phyloP scores from a whole-genome alignment of 345 rosid species.

The Citrus sp. region DNA sequence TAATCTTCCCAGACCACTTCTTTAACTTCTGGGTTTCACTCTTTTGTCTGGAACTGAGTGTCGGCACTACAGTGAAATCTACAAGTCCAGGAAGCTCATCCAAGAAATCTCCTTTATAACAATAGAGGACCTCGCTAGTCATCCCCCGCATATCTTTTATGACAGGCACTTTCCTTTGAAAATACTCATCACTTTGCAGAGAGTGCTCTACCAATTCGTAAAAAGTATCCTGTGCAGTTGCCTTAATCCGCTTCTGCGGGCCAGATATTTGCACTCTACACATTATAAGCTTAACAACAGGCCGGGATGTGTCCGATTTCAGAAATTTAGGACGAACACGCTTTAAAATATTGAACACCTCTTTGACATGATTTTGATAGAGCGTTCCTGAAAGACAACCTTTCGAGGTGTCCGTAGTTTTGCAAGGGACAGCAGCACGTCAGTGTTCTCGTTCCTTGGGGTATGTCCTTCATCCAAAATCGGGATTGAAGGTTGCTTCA shows the following conservation, averaged over 20 bases:
- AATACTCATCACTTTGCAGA: conserved; percentile 45
- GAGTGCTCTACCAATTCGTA: conserved; percentile 68
- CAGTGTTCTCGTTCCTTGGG: conserved; percentile 46
- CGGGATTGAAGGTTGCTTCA: conserved; percentile 64
- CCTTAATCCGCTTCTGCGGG: conserved; percentile 40
- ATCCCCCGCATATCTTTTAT: conserved; percentile 81
- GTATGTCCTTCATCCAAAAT: conserved; percentile 75
- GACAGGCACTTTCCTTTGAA: conserved; percentile 52
- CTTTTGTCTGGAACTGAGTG: conserved; percentile 57
- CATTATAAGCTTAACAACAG: conserved; percentile 52
- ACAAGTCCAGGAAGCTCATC: conserved; percentile 82
- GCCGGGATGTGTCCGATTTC: conserved; percentile 39
- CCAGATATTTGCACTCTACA: conserved; percentile 51
- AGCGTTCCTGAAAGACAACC: conserved; percentile 70
- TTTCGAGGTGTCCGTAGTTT: conserved; percentile 72
- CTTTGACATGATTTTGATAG: conserved; percentile 60
- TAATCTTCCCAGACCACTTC: conserved; percentile 18
- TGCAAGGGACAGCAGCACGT: conserved; percentile 66
- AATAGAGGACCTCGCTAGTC: conserved; percentile 75
- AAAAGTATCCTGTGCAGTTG: conserved; percentile 42
- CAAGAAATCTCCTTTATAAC: conserved; percentile 61
- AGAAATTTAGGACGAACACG: conserved; percentile 89
- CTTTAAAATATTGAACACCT: conserved; percentile 78
- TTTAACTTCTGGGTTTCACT: conserved; percentile 41
- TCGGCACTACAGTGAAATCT: conserved; percentile 76